These are phyloP conservation scores for Melastoma candidum DNA, from an alignment of 441 rosid genomes.

Conservation along the genomic window DNA sequence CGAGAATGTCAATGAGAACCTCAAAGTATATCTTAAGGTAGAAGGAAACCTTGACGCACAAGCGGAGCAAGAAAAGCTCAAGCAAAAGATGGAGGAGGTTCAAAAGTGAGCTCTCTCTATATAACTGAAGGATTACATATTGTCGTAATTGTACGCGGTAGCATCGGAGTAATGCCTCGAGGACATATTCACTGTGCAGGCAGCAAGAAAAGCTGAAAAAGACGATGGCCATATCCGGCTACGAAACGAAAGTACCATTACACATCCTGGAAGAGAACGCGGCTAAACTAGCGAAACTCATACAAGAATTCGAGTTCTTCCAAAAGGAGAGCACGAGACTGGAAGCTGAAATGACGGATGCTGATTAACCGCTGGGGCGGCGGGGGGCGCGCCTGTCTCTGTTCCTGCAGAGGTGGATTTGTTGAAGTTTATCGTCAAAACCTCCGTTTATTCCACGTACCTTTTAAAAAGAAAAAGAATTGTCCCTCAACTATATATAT, in stretches of 20 bases:
- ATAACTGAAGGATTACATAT: no score
- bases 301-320: slow-evolving; percentile 59
- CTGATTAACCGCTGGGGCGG: not conserved
- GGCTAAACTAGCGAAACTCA: slow-evolving; percentile 46
- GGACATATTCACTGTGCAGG: slow-evolving; percentile 27
- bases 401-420: no score
- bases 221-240: slow-evolving; percentile 47
- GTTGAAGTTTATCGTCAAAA: no score
- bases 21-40: slow-evolving; percentile 68
- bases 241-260: slow-evolving; percentile 65
- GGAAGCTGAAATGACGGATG: slow-evolving; percentile 16
- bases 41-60: slow-evolving; percentile 51
- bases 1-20: slow-evolving; percentile 78
- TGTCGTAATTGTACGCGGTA: no score
- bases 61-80: slow-evolving; percentile 63
- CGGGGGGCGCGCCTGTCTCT: no score
- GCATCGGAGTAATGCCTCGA: not conserved
- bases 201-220: slow-evolving; percentile 72
- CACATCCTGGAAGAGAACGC: slow-evolving; percentile 53
- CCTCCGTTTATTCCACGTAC: no score
- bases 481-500: no score
- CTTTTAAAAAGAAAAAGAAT: no score
- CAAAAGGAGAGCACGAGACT: slow-evolving; percentile 39
- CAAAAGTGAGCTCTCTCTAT: slow-evolving; percentile 40
- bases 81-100: slow-evolving; percentile 52